phyloP scores from a whole-genome alignment of 129 eudicot species.

The Pulicaria dysenterica region DNA sequence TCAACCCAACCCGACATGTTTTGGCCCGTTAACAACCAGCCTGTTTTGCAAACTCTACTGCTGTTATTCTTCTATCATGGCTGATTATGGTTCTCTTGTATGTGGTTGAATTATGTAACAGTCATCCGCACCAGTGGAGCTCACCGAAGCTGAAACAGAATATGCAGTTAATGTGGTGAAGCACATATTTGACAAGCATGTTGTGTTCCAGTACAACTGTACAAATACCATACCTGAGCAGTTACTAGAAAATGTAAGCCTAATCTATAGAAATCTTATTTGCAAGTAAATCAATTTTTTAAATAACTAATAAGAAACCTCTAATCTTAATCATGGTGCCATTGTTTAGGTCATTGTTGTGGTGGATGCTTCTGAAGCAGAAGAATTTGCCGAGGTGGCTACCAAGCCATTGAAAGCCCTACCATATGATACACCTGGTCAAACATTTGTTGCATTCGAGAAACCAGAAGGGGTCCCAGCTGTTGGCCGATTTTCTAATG shows the following conservation, averaged over 20 bases:
- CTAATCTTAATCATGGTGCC: background rate
- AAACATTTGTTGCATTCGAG: conserved; percentile 93
- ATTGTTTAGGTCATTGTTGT: conserved; percentile 66
- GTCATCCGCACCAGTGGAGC: conserved; percentile 97
- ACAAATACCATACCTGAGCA: conserved; percentile 96
- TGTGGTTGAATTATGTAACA: conserved; percentile 33
- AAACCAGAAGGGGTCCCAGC: conserved; percentile 84
- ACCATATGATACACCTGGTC: conserved; percentile 91
- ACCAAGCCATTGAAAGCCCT: conserved; percentile 64
- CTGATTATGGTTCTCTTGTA: conserved; percentile 22
- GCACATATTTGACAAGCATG: conserved; percentile 82
- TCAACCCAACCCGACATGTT: background rate
- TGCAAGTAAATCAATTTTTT: background rate
- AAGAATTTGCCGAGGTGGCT: conserved; percentile 82
- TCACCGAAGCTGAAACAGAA: conserved; percentile 97
- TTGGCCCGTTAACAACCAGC: background rate
- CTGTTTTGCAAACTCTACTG: background rate
- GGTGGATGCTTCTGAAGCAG: conserved; percentile 97
- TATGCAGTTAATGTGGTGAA: conserved; percentile 94
- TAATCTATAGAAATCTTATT: background rate
- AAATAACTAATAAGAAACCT: background rate
- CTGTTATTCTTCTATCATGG: conserved; percentile 2
- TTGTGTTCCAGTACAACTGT: conserved; percentile 97
- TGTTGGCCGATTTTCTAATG: conserved; percentile 81
- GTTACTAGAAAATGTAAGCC: conserved; percentile 80